phyloP scores from a whole-genome alignment of 306 rosid species.

The Rosa chinensis region DNA sequence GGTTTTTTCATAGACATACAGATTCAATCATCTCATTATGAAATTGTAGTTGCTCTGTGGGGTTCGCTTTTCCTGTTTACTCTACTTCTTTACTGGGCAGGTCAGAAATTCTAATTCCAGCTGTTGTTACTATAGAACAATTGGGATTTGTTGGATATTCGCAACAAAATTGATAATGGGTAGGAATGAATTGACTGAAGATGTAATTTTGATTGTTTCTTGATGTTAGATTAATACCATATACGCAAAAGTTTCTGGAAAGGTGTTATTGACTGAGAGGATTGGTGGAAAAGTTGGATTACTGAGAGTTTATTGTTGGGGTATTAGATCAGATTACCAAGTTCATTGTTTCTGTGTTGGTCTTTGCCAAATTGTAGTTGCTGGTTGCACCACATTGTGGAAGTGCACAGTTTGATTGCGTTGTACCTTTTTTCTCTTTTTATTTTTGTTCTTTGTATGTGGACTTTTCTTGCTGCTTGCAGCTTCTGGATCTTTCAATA shows the following conservation, averaged over 20 bases:
- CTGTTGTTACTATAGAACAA: background rate
- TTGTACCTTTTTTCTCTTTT: background rate
- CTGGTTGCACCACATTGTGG: background rate
- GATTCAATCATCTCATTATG: too few relatives aligned
- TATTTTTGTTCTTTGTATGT: background rate
- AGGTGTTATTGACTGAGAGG: background rate
- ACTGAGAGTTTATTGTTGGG: background rate
- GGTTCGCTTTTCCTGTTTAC: too few relatives aligned
- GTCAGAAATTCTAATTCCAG: slow-evolving; percentile 20
- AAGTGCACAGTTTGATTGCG: slow-evolving; percentile 5
- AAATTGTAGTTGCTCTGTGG: too few relatives aligned
- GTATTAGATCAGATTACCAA: background rate
- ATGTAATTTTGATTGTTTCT: background rate
- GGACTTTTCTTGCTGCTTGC: slow-evolving; percentile 33
- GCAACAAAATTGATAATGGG: background rate
- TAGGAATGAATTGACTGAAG: background rate
- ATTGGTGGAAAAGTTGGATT: background rate
- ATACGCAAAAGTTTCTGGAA: background rate
- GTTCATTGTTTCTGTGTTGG: background rate
- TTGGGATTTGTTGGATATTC: background rate
- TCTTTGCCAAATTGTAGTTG: background rate
- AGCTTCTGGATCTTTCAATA: slow-evolving; percentile 64
- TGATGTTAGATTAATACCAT: background rate
- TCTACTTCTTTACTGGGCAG: slow-evolving; percentile 56
- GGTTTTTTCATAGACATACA: too few relatives aligned